Evolutionary conservation across 805 yeast genomes (phyloP), one percentile per base, ranked within the genome.

Genomic region (Zygoascus tannicola): DNA sequence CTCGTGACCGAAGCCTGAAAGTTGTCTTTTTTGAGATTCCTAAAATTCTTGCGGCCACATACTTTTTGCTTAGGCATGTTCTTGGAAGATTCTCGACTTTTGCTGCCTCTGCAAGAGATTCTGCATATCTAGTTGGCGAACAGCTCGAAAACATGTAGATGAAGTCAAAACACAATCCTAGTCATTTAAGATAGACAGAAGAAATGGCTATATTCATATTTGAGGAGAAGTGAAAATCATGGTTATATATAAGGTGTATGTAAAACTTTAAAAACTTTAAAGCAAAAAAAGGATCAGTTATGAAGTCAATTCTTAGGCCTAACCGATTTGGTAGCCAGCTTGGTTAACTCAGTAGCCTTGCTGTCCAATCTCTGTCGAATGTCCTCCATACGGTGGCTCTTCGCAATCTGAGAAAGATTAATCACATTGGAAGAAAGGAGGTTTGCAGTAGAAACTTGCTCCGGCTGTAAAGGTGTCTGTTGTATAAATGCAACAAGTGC

Each of bases 81-180:
- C 7, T 26, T 12, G 12, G 12, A 12, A 26, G 12, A 26, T 26
- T 26, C 10, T 26, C 30, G 10, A 16, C 12, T 10, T 37, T 23
- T 37, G 32, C 22, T 14, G 23, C 19, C 30, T 37, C 40, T 15
- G 56, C 62, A n/a, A 46, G 62, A 15, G 67, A 63, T 43, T 57
- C 58, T 19, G 52, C 56, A 4, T 63, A 62, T 43, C 44, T 57
- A 28, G 53, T 62, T 19, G 66, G 67, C 14, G 52, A 54, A 36
- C 62, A 56, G 35, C 52, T 63, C 30, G 62, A 63, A 39, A 63
- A 63, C 30, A 26, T 26, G 30, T 26, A 26, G 12, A n/a, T n/a
- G n/a, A n/a, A n/a, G n/a, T n/a, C n/a, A n/a, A n/a, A n/a, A n/a
- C n/a, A n/a, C n/a, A n/a, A n/a, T n/a, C n/a, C n/a, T n/a, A n/a